Evolutionary conservation across 208 protist genomes (phyloP), one percentile per base, ranked within the genome.

Genomic region (Acanthamoeba triangularis): DNA sequence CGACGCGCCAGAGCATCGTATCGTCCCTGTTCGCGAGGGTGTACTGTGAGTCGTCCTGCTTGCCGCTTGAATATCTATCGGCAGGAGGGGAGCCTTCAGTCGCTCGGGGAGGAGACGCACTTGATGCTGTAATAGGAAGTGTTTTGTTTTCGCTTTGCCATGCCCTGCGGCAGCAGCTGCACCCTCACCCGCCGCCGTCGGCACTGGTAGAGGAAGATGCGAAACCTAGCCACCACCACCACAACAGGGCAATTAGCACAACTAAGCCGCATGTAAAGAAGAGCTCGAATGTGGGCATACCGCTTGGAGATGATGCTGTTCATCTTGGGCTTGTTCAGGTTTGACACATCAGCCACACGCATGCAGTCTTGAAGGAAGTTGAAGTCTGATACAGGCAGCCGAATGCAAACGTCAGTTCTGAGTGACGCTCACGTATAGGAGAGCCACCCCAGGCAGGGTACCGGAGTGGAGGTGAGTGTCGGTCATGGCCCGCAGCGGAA

Each of bases 311-410:
- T 67, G 35, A 78, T 30, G 35, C 41, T 49, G 87, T 93, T 93
- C 59, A 76, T 72, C 25, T 74, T 93, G 37, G 54, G 61, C 41
- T 49, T 76, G 61, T 76, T 76, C 10, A 93, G 54, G 37, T 93
- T 59, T 23, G 87, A 44, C 18, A 93, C 61, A 54, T 76, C 63
- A 6, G 54, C 35, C 87, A 76, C 63, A 13, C 63, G 87, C 87
- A 93, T 67, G 63, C 87, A 67, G 28, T 93, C 87, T 41, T 93
- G 87, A 23, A 93, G 37, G 61, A 93, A 93, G 87, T 93, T 93
- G 47, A 93, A 93, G 61, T 93, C 87, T 93, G 33, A 1, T 3
- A 49, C 44, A 6, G 44, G 8, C 44, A 49, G 44, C 13, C 44
- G 44, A 49, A 49, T 13, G 44, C 44, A 49, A 49, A 14, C 44